phyloP scores from a whole-genome alignment of 768 basidiomycete species.

The Cyclocybe aegerita region DNA sequence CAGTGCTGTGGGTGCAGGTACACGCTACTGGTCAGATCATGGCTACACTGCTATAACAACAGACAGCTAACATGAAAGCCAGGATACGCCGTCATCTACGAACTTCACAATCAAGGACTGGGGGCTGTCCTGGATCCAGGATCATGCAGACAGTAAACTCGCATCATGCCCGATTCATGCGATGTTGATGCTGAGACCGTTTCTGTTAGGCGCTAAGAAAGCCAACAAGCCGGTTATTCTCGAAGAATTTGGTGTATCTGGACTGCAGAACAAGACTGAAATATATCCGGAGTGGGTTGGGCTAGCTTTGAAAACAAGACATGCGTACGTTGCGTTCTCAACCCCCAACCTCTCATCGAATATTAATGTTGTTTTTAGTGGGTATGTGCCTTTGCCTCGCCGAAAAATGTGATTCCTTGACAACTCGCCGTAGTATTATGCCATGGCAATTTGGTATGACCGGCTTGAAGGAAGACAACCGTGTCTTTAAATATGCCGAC shows the following conservation, averaged over 20 bases:
- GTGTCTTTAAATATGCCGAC: slow-evolving; percentile 55
- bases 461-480: slow-evolving; percentile 50
- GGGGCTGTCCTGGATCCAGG: slow-evolving; percentile 59
- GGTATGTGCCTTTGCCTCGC: slow-evolving; percentile 18
- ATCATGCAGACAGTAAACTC: slow-evolving; percentile 43
- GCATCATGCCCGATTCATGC: not conserved
- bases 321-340: slow-evolving; percentile 36
- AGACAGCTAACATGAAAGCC: not conserved
- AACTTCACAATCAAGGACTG: slow-evolving; percentile 49
- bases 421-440: slow-evolving; percentile 33
- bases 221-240: slow-evolving; percentile 60
- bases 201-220: slow-evolving; percentile 41
- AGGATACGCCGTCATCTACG: slow-evolving; percentile 44
- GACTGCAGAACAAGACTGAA: slow-evolving; percentile 43
- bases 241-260: slow-evolving; percentile 61
- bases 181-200: not conserved
- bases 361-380: slow-evolving; percentile 16
- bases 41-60: too few species aligned
- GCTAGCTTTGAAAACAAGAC: slow-evolving; percentile 45
- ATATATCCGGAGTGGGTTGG: slow-evolving; percentile 54
- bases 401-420: not conserved
- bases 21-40: slow-evolving; percentile 28
- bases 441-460: slow-evolving; percentile 59
- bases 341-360: not conserved
- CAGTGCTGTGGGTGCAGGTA: slow-evolving; percentile 26